Base-by-base conservation (phyloP, 108 stramenopile genomes). In the Stephanodiscus triporus region DNA sequence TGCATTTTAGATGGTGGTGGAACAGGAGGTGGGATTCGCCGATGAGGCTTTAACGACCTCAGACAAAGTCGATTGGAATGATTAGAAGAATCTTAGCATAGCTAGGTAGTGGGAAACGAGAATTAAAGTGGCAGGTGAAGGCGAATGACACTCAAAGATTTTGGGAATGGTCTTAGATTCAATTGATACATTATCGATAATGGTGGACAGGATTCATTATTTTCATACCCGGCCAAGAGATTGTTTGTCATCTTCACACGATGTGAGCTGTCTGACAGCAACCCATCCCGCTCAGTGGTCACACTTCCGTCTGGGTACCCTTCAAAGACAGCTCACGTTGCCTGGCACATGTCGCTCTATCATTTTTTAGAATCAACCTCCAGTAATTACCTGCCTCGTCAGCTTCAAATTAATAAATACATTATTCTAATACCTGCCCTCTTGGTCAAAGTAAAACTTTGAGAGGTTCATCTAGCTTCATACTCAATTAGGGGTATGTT, bases 1-100 rank as follows among this genome's bases (percentile, higher is more conserved):
- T 87, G 85, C 58, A 62, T 83, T 51, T 64, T 89, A 69, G 89
- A 89, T 72, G 86, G 85, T 4, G 78, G 68, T 40, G 92, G 92
- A 10, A 81, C 83, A 6, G 92, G 92, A 17, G 75, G 60, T 53
- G 92, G 89, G 9, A 88, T 93, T 48, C 75, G 83, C 42, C 65
- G 85, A 42, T 74, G 48, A 51, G 24, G 14, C 20, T 53, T 54
- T 26, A 2, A 54, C 43, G 1, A 34, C 5, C 32, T 34, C 4
- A 34, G 32, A 34, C 32, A 47, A 45, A 13, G 0, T 17, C 14
- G 16, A 13, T 1, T 11, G 40, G 4, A 45, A 45, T 45, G 16
- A 45, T 45, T 0, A 45, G 43, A 45, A 14, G 43, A 45, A 16
- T 45, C 11, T 42, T 9, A n/a, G n/a, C n/a, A n/a, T n/a, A n/a